phyloP scores from a whole-genome alignment of 2,329 filamentous ascomycete species.

The Colletotrichum camelliae region DNA sequence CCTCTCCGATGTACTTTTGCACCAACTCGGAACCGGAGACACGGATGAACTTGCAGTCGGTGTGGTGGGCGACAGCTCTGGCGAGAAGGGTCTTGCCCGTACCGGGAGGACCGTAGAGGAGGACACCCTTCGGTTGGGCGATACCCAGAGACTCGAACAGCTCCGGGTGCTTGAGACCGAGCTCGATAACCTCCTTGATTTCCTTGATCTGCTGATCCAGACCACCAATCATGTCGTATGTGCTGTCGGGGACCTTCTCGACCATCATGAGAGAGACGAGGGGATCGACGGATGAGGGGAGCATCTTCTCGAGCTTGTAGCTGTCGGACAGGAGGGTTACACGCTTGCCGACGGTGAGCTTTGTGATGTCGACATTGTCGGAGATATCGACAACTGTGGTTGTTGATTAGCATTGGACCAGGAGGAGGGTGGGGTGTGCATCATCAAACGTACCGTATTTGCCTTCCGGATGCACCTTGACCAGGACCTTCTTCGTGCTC shows the following conservation, averaged over 20 bases:
- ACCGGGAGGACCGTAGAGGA: constrained; percentile 95
- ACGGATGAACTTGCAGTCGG: constrained; percentile 98
- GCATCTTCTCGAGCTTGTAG: constrained; percentile 98
- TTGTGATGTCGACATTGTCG: constrained; percentile 91
- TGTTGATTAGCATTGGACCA: neutral
- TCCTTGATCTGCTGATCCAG: constrained; percentile 99
- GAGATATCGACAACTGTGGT: constrained; percentile 88
- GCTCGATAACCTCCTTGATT: constrained; percentile 99
- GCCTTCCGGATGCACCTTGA: constrained; percentile 98
- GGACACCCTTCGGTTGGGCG: constrained; percentile 95
- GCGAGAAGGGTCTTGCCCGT: constrained; percentile 97
- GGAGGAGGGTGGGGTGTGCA: neutral
- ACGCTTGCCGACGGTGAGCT: constrained; percentile 96
- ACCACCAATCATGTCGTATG: constrained; percentile 99
- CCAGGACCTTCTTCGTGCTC: constrained; percentile 98
- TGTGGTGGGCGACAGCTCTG: constrained; percentile 95
- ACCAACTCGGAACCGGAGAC: constrained; percentile 96
- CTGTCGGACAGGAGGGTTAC: constrained; percentile 96
- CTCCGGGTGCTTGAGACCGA: constrained; percentile 97
- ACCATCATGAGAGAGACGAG: constrained; percentile 99
- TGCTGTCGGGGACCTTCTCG: constrained; percentile 98
- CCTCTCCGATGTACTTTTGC: constrained; percentile 99
- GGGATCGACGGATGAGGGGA: constrained; percentile 96
- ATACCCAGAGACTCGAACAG: constrained; percentile 99
- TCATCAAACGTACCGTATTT: constrained; percentile 83